phyloP scores from a whole-genome alignment of 2,329 filamentous ascomycete genomes.

The Nemania diffusa region DNA sequence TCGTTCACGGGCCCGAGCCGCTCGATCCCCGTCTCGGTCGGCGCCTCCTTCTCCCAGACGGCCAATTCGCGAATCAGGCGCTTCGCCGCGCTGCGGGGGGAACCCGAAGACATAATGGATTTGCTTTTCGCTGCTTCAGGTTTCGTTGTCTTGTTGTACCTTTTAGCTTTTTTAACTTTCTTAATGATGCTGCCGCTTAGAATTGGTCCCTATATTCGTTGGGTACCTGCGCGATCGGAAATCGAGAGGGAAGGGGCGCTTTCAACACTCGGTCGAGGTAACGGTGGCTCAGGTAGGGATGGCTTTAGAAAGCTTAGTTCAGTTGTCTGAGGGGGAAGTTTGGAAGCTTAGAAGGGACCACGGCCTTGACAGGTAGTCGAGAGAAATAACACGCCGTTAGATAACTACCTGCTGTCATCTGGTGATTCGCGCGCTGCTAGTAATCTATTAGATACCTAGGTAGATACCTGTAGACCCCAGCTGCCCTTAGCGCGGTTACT shows the following conservation, averaged over 20 bases:
- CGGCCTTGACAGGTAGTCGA: background rate
- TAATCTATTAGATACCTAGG: background rate
- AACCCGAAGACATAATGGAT: constrained; percentile 32
- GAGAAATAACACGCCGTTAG: background rate
- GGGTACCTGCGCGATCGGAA: background rate
- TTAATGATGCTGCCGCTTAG: background rate
- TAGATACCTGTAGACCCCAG: background rate
- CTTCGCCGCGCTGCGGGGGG: constrained; percentile 62
- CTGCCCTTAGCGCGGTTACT: constrained; percentile 7
- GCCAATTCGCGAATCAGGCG: constrained; percentile 69
- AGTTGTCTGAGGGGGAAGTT: background rate
- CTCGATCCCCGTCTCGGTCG: constrained; percentile 65
- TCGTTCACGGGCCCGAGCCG: constrained; percentile 66
- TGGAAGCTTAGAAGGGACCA: background rate
- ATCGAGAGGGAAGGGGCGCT: background rate
- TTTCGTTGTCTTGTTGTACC: background rate
- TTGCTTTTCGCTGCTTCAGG: background rate
- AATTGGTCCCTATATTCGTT: background rate
- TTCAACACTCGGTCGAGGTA: background rate
- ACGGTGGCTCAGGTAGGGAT: background rate
- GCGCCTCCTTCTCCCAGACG: constrained; percentile 61
- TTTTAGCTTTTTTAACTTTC: background rate
- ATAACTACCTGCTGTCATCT: background rate
- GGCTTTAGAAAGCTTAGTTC: background rate
- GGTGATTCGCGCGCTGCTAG: background rate